These are phyloP conservation scores for Ploettnerulaceae sp. DNA, from an alignment of 2,329 filamentous ascomycete species.

Conservation along the genomic window DNA sequence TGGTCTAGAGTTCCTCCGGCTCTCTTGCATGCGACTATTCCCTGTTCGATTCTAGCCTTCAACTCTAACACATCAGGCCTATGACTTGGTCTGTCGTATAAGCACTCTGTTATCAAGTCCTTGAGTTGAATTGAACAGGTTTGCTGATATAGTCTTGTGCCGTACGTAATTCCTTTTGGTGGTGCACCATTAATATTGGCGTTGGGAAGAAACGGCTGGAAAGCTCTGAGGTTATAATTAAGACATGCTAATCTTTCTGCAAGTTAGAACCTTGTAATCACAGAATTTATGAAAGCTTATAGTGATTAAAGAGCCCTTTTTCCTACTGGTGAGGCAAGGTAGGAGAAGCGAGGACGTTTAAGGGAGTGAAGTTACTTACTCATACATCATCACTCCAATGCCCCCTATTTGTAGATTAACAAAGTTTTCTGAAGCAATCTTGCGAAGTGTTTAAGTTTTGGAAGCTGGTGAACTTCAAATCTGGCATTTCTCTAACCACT, in stretches of 20 bases:
- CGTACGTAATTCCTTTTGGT: background rate
- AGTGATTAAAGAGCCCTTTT: background rate
- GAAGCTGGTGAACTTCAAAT: too few relatives aligned
- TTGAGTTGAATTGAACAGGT: background rate
- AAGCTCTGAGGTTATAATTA: background rate
- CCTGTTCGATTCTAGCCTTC: background rate
- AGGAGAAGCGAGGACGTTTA: background rate
- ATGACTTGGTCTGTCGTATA: conserved; percentile 1
- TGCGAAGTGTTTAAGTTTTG: too few relatives aligned
- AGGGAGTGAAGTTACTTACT: background rate
- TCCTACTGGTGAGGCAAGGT: too few relatives aligned
- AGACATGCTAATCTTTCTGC: background rate
- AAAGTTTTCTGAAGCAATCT: too few relatives aligned
- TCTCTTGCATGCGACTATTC: background rate
- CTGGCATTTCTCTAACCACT: too few relatives aligned
- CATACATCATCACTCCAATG: conserved; percentile 4
- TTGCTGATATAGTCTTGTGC: background rate
- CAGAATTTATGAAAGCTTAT: background rate
- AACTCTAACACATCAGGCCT: background rate
- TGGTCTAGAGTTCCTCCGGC: background rate
- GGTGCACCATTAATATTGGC: background rate
- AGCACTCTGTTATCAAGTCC: conserved; percentile 4
- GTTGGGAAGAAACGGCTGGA: background rate
- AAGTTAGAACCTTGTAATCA: background rate
- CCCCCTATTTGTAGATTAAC: too few relatives aligned